A percentile compares a stretch with the other conserved stretches of the same genome.
Conservation (phyloP, 768 basidiomycete species). For the Cystofilobasidium bisporidii region DNA sequence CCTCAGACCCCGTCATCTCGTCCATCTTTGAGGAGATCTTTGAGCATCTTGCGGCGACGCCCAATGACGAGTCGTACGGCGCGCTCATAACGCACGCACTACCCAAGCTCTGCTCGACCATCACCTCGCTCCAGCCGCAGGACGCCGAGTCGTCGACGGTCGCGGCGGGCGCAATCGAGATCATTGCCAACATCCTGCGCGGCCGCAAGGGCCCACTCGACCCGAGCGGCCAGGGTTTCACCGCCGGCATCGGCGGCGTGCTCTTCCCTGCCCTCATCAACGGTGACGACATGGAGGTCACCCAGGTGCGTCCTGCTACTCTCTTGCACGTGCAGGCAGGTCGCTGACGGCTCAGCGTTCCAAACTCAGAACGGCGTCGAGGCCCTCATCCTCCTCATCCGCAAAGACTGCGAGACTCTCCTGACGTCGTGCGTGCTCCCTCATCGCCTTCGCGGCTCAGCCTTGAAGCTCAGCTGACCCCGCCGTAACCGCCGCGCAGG, state of each 20-base stretch:
- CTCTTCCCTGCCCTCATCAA: conserved; percentile 69
- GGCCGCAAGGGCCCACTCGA: conserved; percentile 50
- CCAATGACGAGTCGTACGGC: conserved; percentile 55
- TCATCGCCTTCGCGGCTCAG: neutral
- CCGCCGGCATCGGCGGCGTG: conserved; percentile 44
- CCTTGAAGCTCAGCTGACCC: too few relatives aligned
- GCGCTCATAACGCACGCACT: conserved; percentile 62
- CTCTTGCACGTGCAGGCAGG: neutral
- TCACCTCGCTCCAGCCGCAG: conserved; percentile 39
- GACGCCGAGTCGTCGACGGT: conserved; percentile 42
- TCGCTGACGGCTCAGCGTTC: neutral
- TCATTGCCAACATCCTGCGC: conserved; percentile 60
- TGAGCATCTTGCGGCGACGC: conserved; percentile 55
- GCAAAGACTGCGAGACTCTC: conserved; percentile 76
- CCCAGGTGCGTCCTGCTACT: conserved; percentile 40
- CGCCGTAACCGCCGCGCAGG: too few relatives aligned
- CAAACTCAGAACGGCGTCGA: conserved; percentile 60
- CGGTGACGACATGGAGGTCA: conserved; percentile 73
- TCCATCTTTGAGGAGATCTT: conserved; percentile 77
- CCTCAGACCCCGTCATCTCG: conserved; percentile 72
- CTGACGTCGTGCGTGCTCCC: conserved; percentile 53
- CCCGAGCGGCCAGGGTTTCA: conserved; percentile 64
- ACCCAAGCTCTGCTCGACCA: conserved; percentile 59
- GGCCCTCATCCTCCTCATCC: conserved; percentile 70
- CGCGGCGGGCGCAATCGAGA: conserved; percentile 69